phyloP scores from a whole-genome alignment of 2,329 filamentous ascomycete genomes.

The Cercospora nicotianae region DNA sequence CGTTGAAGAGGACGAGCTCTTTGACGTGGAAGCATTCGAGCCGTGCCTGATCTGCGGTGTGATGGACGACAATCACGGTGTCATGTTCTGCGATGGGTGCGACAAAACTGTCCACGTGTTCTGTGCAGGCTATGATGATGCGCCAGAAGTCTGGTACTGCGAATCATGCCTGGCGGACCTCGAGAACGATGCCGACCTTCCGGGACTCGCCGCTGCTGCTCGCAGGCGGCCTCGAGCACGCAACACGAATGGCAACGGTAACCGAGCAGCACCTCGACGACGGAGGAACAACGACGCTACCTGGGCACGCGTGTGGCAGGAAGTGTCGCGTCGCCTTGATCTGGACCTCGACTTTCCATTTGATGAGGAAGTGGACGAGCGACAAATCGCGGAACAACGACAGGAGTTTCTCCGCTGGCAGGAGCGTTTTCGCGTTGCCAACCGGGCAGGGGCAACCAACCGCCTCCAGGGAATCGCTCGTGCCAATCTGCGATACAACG shows the following conservation, averaged over 20 bases:
- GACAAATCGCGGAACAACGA: conserved; percentile 58
- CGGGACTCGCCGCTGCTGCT: conserved; percentile 31
- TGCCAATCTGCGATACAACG: conserved; percentile 50
- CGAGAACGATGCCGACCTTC: conserved; percentile 32
- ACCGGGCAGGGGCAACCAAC: conserved; percentile 71
- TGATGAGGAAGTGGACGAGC: conserved; percentile 65
- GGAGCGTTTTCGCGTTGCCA: conserved; percentile 77
- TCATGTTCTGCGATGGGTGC: conserved; percentile 89
- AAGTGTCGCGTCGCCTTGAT: conserved; percentile 76
- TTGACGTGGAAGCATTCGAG: conserved; percentile 60
- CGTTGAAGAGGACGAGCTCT: conserved; percentile 58
- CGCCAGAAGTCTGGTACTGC: conserved; percentile 73
- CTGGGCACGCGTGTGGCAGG: conserved; percentile 83
- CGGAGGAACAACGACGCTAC: conserved; percentile 50
- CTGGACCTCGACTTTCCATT: conserved; percentile 85
- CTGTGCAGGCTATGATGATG: conserved; percentile 75
- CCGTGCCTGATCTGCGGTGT: conserved; percentile 84
- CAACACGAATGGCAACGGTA: conserved; percentile 16
- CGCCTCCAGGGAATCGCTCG: conserved; percentile 54
- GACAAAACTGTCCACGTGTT: conserved; percentile 88
- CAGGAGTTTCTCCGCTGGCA: conserved; percentile 73
- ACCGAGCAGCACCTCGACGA: conserved; percentile 21
- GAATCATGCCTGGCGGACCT: conserved; percentile 64
- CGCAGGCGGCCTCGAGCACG: conserved; percentile 31
- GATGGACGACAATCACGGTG: conserved; percentile 75